These are phyloP conservation scores for Cyberlindnera xylosilytica DNA, from an alignment of 805 yeast species.

Conservation along the genomic window DNA sequence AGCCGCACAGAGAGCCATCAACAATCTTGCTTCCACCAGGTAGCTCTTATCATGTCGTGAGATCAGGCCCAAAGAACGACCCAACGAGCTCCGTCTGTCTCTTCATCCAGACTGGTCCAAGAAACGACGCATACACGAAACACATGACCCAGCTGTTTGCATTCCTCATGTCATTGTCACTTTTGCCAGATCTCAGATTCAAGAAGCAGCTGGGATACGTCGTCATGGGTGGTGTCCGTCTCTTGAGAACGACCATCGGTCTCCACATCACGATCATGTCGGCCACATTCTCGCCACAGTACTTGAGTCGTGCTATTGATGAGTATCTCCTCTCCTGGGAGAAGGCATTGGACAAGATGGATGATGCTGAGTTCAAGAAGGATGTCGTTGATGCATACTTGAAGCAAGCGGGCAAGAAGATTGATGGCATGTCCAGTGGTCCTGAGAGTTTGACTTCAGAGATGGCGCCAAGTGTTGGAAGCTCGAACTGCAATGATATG, in stretches of 20 bases:
- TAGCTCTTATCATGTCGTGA: conserved; percentile 32
- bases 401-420: conserved; percentile 15
- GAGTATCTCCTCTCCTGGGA: conserved; percentile 45
- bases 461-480: conserved; percentile 33
- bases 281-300: conserved; percentile 38
- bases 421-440: conserved; percentile 27
- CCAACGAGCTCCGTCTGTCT: conserved; percentile 49
- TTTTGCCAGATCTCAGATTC: conserved; percentile 47
- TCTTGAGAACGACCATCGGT: conserved; percentile 52
- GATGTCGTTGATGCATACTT: conserved; percentile 38
- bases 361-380: conserved; percentile 35
- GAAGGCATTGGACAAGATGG: conserved; percentile 26
- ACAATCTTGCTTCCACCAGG: conserved; percentile 39
- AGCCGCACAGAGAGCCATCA: conserved; percentile 28
- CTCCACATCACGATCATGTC: conserved; percentile 58
- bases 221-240: conserved; percentile 53
- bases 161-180: conserved; percentile 41
- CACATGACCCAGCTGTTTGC: conserved; percentile 46
- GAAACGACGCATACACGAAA: conserved; percentile 33
- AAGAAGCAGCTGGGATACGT: conserved; percentile 61
- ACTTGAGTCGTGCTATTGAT: conserved; percentile 44
- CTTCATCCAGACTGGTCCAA: conserved; percentile 55
- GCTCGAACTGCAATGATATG: conserved; percentile 27
- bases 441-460: conserved; percentile 35
- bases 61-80: conserved; percentile 40